Evolutionary conservation across 2,329 filamentous ascomycete genomes (phyloP).

Genomic region (Alternaria sp.): DNA sequence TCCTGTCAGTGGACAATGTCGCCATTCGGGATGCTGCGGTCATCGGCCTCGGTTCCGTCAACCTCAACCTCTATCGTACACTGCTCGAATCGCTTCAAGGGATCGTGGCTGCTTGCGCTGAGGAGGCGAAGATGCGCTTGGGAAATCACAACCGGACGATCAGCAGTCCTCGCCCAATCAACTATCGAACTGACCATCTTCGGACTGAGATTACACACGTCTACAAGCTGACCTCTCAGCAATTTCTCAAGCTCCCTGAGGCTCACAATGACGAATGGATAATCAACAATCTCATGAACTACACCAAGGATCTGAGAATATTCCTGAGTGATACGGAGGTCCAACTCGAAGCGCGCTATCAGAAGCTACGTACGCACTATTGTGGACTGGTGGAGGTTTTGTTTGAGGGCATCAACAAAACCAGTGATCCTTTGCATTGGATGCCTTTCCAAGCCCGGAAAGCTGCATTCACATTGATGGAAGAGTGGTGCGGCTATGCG

Average conservation of each 20-base stretch:
- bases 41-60: constrained; percentile 90
- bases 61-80: constrained; percentile 89
- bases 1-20: constrained; percentile 79
- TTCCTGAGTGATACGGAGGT: constrained; percentile 96
- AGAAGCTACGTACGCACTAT: constrained; percentile 89
- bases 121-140: constrained; percentile 84
- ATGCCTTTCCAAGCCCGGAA: constrained; percentile 97
- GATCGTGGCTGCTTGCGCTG: constrained; percentile 83
- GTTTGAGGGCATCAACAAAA: constrained; percentile 88
- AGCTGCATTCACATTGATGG: constrained; percentile 95
- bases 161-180: constrained; percentile 77
- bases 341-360: constrained; percentile 92
- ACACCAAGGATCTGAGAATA: constrained; percentile 89
- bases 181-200: constrained; percentile 82
- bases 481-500: constrained; percentile 98
- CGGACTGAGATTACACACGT: constrained; percentile 96
- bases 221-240: constrained; percentile 89
- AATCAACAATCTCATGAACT: constrained; percentile 83
- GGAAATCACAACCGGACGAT: constrained; percentile 78
- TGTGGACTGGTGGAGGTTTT: constrained; percentile 92
- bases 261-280: constrained; percentile 90
- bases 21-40: constrained; percentile 91
- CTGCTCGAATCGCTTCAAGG: constrained; percentile 89
- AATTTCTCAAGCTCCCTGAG: constrained; percentile 80
- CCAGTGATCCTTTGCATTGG: constrained; percentile 86